Evolutionary conservation across 129 eudicot species (phyloP).

Genomic region (Apium graveolens): DNA sequence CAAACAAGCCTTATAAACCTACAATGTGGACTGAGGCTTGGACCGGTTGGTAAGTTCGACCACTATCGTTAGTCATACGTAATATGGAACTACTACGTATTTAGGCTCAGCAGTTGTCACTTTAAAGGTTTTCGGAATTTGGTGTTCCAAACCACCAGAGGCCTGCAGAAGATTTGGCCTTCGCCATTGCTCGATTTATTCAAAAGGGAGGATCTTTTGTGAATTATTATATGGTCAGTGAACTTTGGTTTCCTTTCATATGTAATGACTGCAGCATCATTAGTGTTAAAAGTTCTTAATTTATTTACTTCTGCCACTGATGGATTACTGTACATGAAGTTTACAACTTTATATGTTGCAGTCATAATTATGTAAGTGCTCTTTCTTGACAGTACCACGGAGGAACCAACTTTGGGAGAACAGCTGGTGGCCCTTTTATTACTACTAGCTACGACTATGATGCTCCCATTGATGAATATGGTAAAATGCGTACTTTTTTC

Average conservation of each 20-base stretch:
- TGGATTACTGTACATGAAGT: neutral
- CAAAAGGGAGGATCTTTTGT: slow-evolving; percentile 91
- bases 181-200: slow-evolving; percentile 75
- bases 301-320: neutral
- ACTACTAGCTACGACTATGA: slow-evolving; percentile 99
- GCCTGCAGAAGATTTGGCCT: slow-evolving; percentile 92
- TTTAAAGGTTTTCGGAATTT: slow-evolving; percentile 71
- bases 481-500: slow-evolving; percentile 22
- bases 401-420: slow-evolving; percentile 94
- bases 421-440: slow-evolving; percentile 98
- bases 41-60: slow-evolving; percentile 72
- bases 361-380: neutral
- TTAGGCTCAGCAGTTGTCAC: neutral
- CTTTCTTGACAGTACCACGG: slow-evolving; percentile 66
- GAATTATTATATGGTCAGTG: slow-evolving; percentile 86
- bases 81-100: neutral
- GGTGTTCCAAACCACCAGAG: slow-evolving; percentile 72
- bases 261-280: neutral
- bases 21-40: slow-evolving; percentile 98
- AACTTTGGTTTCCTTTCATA: neutral
- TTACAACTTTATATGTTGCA: neutral
- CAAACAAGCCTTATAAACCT: slow-evolving; percentile 83
- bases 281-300: neutral
- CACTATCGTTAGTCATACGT: neutral
- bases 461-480: slow-evolving; percentile 99